These are phyloP conservation scores for Xylariales sp. DNA, from an alignment of 2,329 filamentous ascomycete species.

Conservation along the genomic window DNA sequence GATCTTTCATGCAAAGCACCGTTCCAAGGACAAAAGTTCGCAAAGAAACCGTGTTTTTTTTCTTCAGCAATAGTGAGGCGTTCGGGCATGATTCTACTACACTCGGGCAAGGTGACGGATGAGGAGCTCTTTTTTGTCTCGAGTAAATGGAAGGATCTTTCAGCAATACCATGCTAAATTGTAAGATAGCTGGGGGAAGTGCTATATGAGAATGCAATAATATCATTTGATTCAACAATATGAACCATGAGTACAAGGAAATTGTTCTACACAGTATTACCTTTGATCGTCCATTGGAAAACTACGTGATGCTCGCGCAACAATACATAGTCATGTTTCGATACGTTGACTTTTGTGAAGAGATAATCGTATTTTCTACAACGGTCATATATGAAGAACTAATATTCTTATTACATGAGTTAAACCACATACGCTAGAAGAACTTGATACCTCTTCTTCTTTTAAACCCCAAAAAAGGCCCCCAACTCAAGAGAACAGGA, in stretches of 20 bases:
- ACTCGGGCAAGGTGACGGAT: slow-evolving; percentile 1
- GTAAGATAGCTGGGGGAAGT: slow-evolving; percentile 25
- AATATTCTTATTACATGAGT: background rate
- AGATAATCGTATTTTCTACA: background rate
- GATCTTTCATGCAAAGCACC: no score
- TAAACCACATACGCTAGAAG: slow-evolving; percentile 3
- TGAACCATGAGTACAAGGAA: background rate
- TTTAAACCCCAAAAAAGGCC: background rate
- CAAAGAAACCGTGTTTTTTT: slow-evolving; percentile 13
- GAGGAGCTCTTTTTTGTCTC: slow-evolving; percentile 8
- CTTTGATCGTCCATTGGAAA: no score
- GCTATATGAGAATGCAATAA: slow-evolving; percentile 36
- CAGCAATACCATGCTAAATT: slow-evolving; percentile 23
- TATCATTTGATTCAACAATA: slow-evolving; percentile 22
- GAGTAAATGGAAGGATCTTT: slow-evolving; percentile 15
- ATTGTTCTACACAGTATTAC: background rate
- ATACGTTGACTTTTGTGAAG: background rate
- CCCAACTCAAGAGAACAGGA: background rate
- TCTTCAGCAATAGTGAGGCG: slow-evolving; percentile 27
- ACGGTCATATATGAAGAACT: no score
- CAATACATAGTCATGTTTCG: background rate
- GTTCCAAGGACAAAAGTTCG: background rate
- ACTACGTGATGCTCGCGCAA: background rate
- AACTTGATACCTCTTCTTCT: background rate
- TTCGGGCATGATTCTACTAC: slow-evolving; percentile 14